These are phyloP conservation scores for Baorangia bicolor DNA, from an alignment of 768 basidiomycete species.

Conservation along the genomic window DNA sequence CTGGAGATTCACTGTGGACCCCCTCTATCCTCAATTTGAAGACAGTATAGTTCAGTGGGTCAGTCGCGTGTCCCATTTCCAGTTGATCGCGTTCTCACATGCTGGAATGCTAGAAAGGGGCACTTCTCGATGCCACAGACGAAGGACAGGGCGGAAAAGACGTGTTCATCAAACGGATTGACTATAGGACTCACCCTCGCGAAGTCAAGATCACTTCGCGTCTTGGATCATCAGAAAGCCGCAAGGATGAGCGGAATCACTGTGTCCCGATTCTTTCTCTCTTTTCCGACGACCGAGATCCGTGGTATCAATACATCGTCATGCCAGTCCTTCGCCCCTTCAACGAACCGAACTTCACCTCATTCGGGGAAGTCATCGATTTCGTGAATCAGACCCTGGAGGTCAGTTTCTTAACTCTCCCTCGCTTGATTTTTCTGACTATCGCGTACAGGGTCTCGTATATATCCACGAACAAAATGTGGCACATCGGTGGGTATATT, in stretches of 20 bases:
- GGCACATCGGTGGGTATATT: slow-evolving; percentile 33
- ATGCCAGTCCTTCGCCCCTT: slow-evolving; percentile 29
- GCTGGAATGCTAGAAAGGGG: background rate
- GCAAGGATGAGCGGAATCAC: slow-evolving; percentile 18
- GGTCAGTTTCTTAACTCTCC: background rate
- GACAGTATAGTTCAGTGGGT: slow-evolving; percentile 7
- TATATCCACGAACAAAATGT: slow-evolving; percentile 37
- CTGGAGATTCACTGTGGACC: slow-evolving; percentile 12
- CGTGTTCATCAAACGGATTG: slow-evolving; percentile 18
- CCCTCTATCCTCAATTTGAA: background rate
- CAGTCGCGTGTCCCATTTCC: background rate
- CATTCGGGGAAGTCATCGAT: slow-evolving; percentile 27
- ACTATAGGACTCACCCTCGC: background rate
- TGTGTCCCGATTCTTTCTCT: slow-evolving; percentile 22
- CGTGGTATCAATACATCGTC: slow-evolving; percentile 22
- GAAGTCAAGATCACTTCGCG: slow-evolving; percentile 5
- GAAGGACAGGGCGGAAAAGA: background rate
- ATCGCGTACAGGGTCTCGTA: slow-evolving; percentile 26
- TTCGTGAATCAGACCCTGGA: slow-evolving; percentile 30
- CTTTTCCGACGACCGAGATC: slow-evolving; percentile 12
- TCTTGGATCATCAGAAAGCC: background rate
- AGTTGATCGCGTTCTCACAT: no score
- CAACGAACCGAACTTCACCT: slow-evolving; percentile 22
- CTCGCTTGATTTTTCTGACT: background rate
- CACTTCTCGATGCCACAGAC: slow-evolving; percentile 8